Evolutionary conservation across 176 grass and related monocot species (phyloP).

Genomic region (Sorghum bicolor): Sorghum_bicolor_NCBIv3 NC_012878.2:5460001-5460500

Average conservation of each 20-base stretch:
- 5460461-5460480: neutral
- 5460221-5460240: neutral
- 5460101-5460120: neutral
- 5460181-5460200: neutral
- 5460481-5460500: slow-evolving; percentile 36
- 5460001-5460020: neutral
- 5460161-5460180: neutral
- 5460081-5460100: neutral
- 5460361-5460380: neutral
- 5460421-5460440: neutral
- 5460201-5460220: neutral
- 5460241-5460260: neutral
- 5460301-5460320: neutral
- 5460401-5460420: neutral
- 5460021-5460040: neutral
- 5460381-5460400: neutral
- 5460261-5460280: neutral
- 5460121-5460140: neutral
- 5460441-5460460: neutral
- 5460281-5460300: neutral
- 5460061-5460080: neutral
- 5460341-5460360: neutral
- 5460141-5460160: neutral
- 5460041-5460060: neutral
- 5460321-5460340: neutral